Percentiles rank a stretch among this genome's conserved stretches.
Conservation (phyloP, 768 basidiomycete genomes). For the Daedaleopsis sinensis region DNA sequence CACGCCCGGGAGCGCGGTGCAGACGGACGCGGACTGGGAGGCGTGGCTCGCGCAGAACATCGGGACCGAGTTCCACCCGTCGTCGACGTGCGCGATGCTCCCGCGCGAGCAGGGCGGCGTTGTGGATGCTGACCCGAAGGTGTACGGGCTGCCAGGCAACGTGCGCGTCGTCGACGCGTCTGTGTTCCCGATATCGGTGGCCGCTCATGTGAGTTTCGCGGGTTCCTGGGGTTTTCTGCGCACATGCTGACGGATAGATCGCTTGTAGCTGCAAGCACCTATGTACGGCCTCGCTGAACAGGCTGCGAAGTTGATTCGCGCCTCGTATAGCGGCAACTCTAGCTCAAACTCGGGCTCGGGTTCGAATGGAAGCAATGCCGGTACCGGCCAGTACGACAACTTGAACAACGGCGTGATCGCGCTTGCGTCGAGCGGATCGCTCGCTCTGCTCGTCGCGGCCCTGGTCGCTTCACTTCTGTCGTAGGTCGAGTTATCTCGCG, state of each 20-base stretch:
- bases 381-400: not conserved
- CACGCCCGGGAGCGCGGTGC: conserved; percentile 52
- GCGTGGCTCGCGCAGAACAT: conserved; percentile 47
- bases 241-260: not conserved
- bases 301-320: conserved; percentile 46
- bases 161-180: conserved; percentile 61
- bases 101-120: conserved; percentile 57
- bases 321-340: conserved; percentile 37
- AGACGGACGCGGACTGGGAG: conserved; percentile 60
- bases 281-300: conserved; percentile 53
- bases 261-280: conserved; percentile 28
- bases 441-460: not conserved
- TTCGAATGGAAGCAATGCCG: not conserved
- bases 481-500: not conserved
- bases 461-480: not conserved
- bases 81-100: conserved; percentile 59
- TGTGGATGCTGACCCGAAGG: conserved; percentile 55
- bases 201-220: conserved; percentile 43
- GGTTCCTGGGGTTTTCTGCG: not conserved
- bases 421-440: not conserved
- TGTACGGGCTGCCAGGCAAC: conserved; percentile 60
- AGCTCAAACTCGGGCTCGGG: not conserved
- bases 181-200: conserved; percentile 56
- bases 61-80: conserved; percentile 64
- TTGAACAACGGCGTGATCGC: not conserved